Evolutionary conservation across 495 filamentous ascomycete species (phyloP).

Genomic region (Neurospora sp.): DNA sequence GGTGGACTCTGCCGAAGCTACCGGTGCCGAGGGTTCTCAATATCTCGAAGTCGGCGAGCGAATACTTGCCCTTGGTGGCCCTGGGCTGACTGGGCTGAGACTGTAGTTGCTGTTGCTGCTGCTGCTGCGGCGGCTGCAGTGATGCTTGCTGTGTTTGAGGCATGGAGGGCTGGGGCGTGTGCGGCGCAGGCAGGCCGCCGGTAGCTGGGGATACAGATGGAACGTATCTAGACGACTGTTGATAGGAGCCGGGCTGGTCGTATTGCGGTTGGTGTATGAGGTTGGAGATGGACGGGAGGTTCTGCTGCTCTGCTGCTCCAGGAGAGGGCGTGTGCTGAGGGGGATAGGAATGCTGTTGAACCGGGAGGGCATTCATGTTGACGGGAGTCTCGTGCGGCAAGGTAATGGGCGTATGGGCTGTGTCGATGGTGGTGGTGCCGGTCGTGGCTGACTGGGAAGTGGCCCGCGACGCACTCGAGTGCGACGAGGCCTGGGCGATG

Average conservation of each 20-base stretch:
- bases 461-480: constrained; percentile 17
- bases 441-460: constrained; percentile 5
- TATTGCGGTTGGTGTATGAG: constrained; percentile 55
- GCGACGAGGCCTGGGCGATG: constrained; percentile 11
- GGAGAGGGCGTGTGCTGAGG: constrained; percentile 23
- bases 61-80: constrained; percentile 96
- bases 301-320: constrained; percentile 36
- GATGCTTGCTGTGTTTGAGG: constrained; percentile 12
- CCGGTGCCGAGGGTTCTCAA: constrained; percentile 89
- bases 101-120: constrained; percentile 13
- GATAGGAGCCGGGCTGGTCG: constrained; percentile 31
- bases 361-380: constrained; percentile 27
- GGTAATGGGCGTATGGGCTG: background rate
- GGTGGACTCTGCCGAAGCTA: constrained; percentile 90
- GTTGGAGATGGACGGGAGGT: constrained; percentile 58
- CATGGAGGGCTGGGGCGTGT: background rate
- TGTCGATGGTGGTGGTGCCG: constrained; percentile 1
- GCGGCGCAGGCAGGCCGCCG: constrained; percentile 15
- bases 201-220: constrained; percentile 12
- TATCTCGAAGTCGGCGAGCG: constrained; percentile 76
- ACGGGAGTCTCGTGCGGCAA: background rate
- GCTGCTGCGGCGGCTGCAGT: constrained; percentile 5
- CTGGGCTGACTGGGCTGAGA: constrained; percentile 31
- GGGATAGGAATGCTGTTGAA: constrained; percentile 23
- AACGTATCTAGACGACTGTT: constrained; percentile 9